These are phyloP conservation scores for Diplodia scrobiculata DNA, from an alignment of 2,329 filamentous ascomycete genomes.

Conservation along the genomic window DNA sequence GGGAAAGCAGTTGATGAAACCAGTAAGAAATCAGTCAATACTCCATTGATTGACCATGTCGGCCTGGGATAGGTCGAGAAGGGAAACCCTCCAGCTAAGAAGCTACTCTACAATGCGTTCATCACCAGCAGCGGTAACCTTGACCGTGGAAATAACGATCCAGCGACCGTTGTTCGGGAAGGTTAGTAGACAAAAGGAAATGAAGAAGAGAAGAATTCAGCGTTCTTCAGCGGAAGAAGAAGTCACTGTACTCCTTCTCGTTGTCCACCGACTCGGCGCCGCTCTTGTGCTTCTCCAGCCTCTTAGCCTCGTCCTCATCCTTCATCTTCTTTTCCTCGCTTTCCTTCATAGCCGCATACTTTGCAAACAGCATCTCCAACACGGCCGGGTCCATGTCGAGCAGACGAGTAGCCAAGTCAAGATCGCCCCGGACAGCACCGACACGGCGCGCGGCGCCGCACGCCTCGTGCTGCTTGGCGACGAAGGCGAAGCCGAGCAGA, in stretches of 20 bases:
- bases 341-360: not conserved
- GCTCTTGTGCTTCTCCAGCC: too few relatives aligned
- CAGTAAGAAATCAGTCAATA: not conserved
- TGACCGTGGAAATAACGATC: not conserved
- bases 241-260: too few relatives aligned
- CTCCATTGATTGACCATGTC: not conserved
- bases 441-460: not conserved
- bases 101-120: not conserved
- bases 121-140: not conserved
- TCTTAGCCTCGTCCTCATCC: not conserved
- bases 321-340: too few relatives aligned
- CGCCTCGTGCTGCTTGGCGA: not conserved
- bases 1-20: not conserved
- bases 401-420: not conserved
- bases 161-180: not conserved
- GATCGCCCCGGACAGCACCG: not conserved
- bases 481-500: not conserved
- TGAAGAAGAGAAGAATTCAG: not conserved
- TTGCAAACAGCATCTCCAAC: not conserved
- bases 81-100: not conserved
- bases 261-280: too few relatives aligned
- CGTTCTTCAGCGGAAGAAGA: not conserved
- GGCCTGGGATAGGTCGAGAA: not conserved
- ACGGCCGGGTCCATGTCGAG: not conserved
- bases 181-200: not conserved